Conservation (phyloP, 257 asterid genomes). For the Fraxinus anomala region DNA sequence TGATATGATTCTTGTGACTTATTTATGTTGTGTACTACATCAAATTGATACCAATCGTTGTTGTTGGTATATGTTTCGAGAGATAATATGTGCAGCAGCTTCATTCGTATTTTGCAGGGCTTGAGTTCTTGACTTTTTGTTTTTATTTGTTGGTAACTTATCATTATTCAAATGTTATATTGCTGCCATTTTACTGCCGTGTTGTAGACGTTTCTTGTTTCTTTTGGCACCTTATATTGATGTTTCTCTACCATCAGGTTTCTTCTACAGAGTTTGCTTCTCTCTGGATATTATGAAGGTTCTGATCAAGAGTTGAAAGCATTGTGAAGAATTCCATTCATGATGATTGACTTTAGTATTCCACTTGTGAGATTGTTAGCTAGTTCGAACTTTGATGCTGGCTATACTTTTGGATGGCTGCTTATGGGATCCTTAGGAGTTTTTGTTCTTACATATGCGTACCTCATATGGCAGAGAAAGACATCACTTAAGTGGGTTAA, state of each 20-base stretch:
- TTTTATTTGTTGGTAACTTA: not conserved
- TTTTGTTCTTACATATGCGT: slow-evolving; percentile 58
- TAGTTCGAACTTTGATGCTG: slow-evolving; percentile 50
- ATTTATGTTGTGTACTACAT: not conserved
- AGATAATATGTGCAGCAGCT: not conserved
- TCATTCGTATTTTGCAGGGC: not conserved
- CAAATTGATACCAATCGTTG: slow-evolving; percentile 2
- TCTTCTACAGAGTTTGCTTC: slow-evolving; percentile 22
- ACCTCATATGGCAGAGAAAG: slow-evolving; percentile 71
- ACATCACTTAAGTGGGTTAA: slow-evolving; percentile 81
- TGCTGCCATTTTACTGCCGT: not conserved
- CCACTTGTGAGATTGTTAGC: slow-evolving; percentile 55
- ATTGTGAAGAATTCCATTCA: slow-evolving; percentile 38
- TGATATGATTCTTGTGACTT: not conserved
- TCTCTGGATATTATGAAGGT: slow-evolving; percentile 19
- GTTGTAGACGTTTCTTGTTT: slow-evolving; percentile 1
- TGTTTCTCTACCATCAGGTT: slow-evolving; percentile 28
- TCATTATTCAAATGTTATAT: not conserved
- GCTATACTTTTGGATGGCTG: slow-evolving; percentile 61
- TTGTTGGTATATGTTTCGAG: slow-evolving; percentile 1
- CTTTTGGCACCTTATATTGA: slow-evolving; percentile 6
- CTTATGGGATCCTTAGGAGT: slow-evolving; percentile 69
- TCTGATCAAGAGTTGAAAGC: slow-evolving; percentile 29
- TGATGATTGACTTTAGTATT: slow-evolving; percentile 59
- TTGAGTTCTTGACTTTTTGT: slow-evolving; percentile 4